These are phyloP conservation scores for Domatiomyces globalis DNA, from an alignment of 2,329 filamentous ascomycete genomes.

Conservation along the genomic window DNA sequence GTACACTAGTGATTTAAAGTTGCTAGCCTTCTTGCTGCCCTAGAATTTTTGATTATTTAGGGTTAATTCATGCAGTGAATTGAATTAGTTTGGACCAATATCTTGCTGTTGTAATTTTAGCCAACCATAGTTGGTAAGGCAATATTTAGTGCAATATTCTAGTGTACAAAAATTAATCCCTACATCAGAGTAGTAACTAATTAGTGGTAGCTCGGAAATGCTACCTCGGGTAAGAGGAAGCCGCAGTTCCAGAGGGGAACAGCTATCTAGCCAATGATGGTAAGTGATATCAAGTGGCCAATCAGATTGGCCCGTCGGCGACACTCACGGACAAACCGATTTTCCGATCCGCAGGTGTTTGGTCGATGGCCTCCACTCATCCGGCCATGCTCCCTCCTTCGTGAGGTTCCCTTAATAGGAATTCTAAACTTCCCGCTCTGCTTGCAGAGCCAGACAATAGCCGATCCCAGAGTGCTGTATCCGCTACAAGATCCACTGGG, in stretches of 20 bases:
- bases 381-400: too few species aligned
- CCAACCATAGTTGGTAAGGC: too few species aligned
- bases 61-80: too few species aligned
- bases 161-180: too few species aligned
- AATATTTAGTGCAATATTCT: too few species aligned
- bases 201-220: too few species aligned
- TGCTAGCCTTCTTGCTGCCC: too few species aligned
- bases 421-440: background rate
- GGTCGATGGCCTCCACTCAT: background rate
- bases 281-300: background rate
- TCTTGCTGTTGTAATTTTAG: too few species aligned
- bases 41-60: too few species aligned
- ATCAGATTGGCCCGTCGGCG: background rate
- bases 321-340: background rate
- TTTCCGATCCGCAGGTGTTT: background rate
- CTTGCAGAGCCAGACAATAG: background rate
- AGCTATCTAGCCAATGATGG: background rate
- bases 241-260: background rate
- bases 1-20: too few species aligned
- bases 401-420: background rate
- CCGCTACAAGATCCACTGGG: background rate
- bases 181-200: too few species aligned
- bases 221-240: background rate
- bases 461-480: background rate
- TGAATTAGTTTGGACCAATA: too few species aligned